phyloP scores from a whole-genome alignment of 2,329 filamentous ascomycete species.

The Venturia oleaginea region DNA sequence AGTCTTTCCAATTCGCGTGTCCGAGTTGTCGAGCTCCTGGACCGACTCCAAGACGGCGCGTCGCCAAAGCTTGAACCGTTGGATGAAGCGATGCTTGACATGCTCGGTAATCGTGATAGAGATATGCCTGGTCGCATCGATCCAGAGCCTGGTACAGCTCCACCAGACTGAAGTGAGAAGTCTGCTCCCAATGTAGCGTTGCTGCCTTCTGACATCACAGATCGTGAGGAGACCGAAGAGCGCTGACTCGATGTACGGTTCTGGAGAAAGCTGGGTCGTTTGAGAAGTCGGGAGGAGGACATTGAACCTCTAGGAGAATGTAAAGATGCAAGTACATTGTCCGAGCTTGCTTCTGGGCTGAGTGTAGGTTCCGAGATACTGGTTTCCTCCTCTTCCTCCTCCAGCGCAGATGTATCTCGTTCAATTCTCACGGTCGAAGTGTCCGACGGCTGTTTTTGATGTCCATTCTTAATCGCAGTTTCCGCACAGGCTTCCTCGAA shows the following conservation, averaged over 20 bases:
- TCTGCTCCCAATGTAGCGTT: conserved; percentile 69
- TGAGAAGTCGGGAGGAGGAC: conserved; percentile 24
- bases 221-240: conserved; percentile 49
- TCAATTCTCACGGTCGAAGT: conserved; percentile 6
- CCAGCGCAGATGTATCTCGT: neutral
- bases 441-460: neutral
- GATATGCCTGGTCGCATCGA: conserved; percentile 38
- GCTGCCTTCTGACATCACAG: conserved; percentile 51
- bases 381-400: conserved; percentile 4
- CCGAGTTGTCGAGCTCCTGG: conserved; percentile 29
- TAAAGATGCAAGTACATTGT: conserved; percentile 23
- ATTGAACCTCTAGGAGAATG: conserved; percentile 21
- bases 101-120: conserved; percentile 68
- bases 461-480: conserved; percentile 2
- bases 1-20: conserved; percentile 40
- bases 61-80: conserved; percentile 43
- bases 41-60: conserved; percentile 31
- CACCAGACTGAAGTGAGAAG: conserved; percentile 74
- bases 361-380: neutral
- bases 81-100: conserved; percentile 82
- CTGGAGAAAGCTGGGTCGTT: conserved; percentile 46
- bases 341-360: conserved; percentile 2
- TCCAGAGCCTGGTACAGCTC: conserved; percentile 41
- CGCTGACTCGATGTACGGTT: conserved; percentile 48
- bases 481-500: conserved; percentile 4